Evolutionary conservation across 371 early-diverging fungal species (phyloP).

Genomic region (Mucor lusitanicus): DNA sequence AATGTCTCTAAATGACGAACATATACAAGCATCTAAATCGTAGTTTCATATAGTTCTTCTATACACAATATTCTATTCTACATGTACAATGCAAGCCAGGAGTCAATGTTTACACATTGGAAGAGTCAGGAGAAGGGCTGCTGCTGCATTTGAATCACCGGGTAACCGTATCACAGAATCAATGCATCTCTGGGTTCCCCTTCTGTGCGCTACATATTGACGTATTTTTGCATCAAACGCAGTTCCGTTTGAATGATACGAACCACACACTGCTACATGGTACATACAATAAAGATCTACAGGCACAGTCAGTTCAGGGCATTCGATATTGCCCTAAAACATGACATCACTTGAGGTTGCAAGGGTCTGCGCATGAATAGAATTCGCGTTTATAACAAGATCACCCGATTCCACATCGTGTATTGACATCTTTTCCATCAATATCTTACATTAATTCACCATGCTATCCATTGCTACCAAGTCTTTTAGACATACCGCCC

Average conservation of each 20-base stretch:
- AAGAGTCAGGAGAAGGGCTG: background rate
- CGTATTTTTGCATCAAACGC: background rate
- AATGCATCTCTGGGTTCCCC: background rate
- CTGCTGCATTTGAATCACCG: background rate
- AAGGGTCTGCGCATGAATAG: background rate
- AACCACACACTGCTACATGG: background rate
- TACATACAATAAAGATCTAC: background rate
- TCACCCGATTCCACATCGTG: background rate
- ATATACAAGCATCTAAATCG: background rate
- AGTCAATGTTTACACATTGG: background rate
- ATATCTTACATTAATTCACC: background rate
- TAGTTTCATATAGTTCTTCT: background rate
- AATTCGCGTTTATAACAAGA: background rate
- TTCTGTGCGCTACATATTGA: background rate
- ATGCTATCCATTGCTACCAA: constrained; percentile 53
- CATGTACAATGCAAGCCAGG: background rate
- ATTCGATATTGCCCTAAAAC: background rate
- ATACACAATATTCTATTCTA: background rate
- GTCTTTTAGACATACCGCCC: constrained; percentile 31
- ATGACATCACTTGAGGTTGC: background rate
- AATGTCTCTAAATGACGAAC: background rate
- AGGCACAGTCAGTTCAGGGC: background rate
- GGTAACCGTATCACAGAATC: background rate
- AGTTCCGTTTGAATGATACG: background rate
- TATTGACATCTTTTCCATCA: background rate